phyloP scores from a whole-genome alignment of 306 rosid species.

The Gastrolobium villosum region DNA sequence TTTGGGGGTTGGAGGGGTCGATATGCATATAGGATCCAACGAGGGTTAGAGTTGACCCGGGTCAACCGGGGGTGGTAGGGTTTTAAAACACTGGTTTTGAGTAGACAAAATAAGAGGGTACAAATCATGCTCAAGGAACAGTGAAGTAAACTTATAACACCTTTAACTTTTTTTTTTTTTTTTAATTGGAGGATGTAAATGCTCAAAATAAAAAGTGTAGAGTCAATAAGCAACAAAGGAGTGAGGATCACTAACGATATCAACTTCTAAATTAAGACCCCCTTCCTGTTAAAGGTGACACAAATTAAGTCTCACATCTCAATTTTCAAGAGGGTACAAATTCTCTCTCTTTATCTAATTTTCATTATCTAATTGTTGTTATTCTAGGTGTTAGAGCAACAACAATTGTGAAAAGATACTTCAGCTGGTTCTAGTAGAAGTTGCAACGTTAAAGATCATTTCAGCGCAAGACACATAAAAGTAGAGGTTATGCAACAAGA shows the following conservation, averaged over 20 bases:
- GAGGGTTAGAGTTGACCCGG: too few relatives aligned
- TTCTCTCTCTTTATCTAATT: slow-evolving; percentile 7
- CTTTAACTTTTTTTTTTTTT: too few relatives aligned
- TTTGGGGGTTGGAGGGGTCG: too few relatives aligned
- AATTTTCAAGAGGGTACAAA: not conserved
- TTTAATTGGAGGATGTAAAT: too few relatives aligned
- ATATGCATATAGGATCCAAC: too few relatives aligned
- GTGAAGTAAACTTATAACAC: too few relatives aligned
- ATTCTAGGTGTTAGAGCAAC: slow-evolving; percentile 23
- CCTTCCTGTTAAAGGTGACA: slow-evolving; percentile 27
- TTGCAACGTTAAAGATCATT: not conserved
- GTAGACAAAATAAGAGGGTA: too few relatives aligned
- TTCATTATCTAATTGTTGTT: slow-evolving; percentile 5
- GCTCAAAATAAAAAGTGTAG: not conserved
- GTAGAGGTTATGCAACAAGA: slow-evolving; percentile 16
- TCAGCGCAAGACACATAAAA: slow-evolving; percentile 4
- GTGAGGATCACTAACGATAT: slow-evolving; percentile 3
- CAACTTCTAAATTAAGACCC: not conserved
- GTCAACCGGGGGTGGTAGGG: too few relatives aligned
- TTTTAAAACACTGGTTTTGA: too few relatives aligned
- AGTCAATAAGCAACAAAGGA: slow-evolving; percentile 4
- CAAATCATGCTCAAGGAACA: too few relatives aligned
- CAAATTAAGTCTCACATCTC: not conserved
- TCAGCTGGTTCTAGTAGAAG: slow-evolving; percentile 1
- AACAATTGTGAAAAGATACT: not conserved